A percentile compares a stretch with the other conserved stretches of the same genome.
phyloP scores from a whole-genome alignment of 352 stramenopile genomes.

The Globisporangium paroecandrum region DNA sequence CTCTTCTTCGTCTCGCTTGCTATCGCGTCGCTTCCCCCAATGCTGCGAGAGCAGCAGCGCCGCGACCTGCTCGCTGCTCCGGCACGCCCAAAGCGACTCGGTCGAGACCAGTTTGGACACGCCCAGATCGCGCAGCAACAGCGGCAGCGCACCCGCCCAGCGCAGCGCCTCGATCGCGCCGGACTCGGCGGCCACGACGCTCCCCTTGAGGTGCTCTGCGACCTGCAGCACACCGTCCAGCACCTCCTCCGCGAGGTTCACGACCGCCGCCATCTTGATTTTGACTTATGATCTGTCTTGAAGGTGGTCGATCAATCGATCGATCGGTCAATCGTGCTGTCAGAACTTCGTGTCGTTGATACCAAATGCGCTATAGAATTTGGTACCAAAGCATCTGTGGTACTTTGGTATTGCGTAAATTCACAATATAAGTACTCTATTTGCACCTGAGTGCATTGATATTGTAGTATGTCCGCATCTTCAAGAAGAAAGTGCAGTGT shows the following conservation, averaged over 20 bases:
- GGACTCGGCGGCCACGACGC: slow-evolving; percentile 45
- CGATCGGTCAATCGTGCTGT: not conserved
- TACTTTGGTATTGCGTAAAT: not conserved
- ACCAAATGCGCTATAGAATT: not conserved
- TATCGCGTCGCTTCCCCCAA: not conserved
- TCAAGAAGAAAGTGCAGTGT: too few species aligned
- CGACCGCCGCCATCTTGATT: slow-evolving; percentile 8
- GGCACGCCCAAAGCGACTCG: slow-evolving; percentile 34
- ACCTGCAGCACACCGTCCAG: slow-evolving; percentile 48
- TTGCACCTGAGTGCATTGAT: too few species aligned
- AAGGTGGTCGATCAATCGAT: not conserved
- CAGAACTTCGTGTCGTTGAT: not conserved
- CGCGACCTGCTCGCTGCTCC: slow-evolving; percentile 17
- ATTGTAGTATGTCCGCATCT: too few species aligned
- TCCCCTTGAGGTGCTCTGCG: slow-evolving; percentile 49
- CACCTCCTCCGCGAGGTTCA: slow-evolving; percentile 62
- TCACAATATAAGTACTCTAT: too few species aligned
- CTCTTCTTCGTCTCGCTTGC: not conserved
- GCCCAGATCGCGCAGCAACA: slow-evolving; percentile 60
- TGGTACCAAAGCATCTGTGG: too few species aligned
- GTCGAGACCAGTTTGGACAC: slow-evolving; percentile 45
- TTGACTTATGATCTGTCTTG: not conserved
- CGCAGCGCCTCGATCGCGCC: slow-evolving; percentile 61
- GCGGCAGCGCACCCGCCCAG: slow-evolving; percentile 59
- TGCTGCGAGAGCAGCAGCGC: slow-evolving; percentile 21